These are phyloP conservation scores for Lantana camara DNA, from an alignment of 257 asterid species.

Conservation along the genomic window DNA sequence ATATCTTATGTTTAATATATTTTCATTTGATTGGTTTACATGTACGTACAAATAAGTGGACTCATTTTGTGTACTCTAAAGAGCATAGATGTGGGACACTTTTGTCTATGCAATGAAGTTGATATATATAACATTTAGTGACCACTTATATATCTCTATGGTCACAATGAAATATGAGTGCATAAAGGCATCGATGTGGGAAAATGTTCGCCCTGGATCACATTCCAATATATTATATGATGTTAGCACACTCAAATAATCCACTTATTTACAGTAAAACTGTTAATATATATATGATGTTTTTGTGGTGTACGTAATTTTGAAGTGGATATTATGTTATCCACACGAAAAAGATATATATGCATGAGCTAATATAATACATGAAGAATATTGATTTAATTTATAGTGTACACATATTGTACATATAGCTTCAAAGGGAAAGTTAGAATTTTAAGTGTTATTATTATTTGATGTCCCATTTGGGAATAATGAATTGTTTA, in stretches of 20 bases:
- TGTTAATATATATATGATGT: no score
- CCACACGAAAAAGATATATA: no score
- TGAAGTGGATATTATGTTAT: no score
- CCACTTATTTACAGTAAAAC: no score
- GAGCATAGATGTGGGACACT: neutral
- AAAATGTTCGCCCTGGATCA: neutral
- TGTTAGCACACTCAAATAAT: no score
- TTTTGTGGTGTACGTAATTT: no score
- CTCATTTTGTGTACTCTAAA: neutral
- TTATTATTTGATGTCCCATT: neutral
- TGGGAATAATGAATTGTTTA: slow-evolving; percentile 16
- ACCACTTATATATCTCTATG: neutral
- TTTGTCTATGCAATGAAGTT: no score
- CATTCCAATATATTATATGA: no score
- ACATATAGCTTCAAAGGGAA: neutral
- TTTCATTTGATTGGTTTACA: neutral
- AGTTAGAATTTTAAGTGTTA: no score
- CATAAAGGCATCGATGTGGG: neutral
- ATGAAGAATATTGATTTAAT: no score
- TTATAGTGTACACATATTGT: neutral
- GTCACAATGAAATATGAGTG: neutral
- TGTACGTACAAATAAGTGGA: neutral
- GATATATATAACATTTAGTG: neutral
- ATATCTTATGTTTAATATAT: neutral
- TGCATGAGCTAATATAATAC: no score